Evolutionary conservation across 2,329 filamentous ascomycete genomes (phyloP), one percentile per base, ranked within the genome.

Genomic region (Trichophaea hybrida): DNA sequence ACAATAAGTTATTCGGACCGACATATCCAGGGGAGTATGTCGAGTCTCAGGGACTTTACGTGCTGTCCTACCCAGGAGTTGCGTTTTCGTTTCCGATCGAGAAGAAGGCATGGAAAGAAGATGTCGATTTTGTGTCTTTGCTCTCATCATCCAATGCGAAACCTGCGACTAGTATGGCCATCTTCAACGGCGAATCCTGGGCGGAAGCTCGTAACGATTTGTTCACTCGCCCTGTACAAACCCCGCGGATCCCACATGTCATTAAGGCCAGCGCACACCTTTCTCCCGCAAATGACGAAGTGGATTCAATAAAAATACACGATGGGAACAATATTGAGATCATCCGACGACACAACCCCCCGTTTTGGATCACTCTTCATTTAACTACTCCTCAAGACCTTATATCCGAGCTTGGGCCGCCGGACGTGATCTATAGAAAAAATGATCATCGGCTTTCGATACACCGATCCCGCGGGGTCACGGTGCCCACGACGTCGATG

Each of bases 11-110:
- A n/a, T 83, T 98, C 64, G 93, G 93, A 0, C 90, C 90, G 15
- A 94, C 91, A 0, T 97, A 94, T 71, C 86, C 86, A 1, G 93
- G 93, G 64, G 93, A 98, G 75, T 98, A 91, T 69, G 78, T 95
- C 40, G 79, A 84, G 6, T 75, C 76, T 13, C 74, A 77, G 60
- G 90, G 90, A 13, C 85, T 82, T 24, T 98, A 97, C 70, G 83
- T 95, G 37, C 76, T 98, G 37, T 97, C 91, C 1, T 98, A 96
- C 73, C 90, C 91, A 0, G 93, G 93, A 0, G 83, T 98, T 34
- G 88, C 91, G 0, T 96, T 97, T 71, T 90, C 86, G 40, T 98
- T 98, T 66, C 83, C 88, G 0, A 79, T 84, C 0, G 73, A 76
- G 54, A 84, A 83, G 69, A 60, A 59, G 49, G 55, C 58, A 37